A percentile compares a stretch with the other conserved stretches of the same genome.
phyloP scores from a whole-genome alignment of 805 yeast species.

The Starmerella khaoyaiensis region DNA sequence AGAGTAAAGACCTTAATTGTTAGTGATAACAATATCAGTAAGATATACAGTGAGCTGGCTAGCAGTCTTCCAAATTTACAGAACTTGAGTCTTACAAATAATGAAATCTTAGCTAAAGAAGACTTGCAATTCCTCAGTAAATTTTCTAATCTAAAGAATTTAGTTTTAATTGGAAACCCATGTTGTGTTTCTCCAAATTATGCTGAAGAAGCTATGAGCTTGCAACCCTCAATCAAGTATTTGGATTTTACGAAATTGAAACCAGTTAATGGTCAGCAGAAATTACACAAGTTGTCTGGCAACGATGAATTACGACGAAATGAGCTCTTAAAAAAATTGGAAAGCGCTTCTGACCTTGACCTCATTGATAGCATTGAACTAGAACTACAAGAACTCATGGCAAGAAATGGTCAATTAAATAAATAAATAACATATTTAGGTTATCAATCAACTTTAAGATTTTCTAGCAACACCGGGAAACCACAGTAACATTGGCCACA shows the following conservation, averaged over 20 bases:
- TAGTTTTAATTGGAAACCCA: slow-evolving; percentile 49
- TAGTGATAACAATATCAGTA: slow-evolving; percentile 46
- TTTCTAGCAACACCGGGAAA: slow-evolving; percentile 1
- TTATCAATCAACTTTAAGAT: neutral
- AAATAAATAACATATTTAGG: slow-evolving; percentile 1
- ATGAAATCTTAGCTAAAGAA: slow-evolving; percentile 36
- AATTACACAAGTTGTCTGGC: slow-evolving; percentile 38
- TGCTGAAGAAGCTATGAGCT: slow-evolving; percentile 45
- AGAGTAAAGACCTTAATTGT: slow-evolving; percentile 43
- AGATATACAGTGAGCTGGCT: slow-evolving; percentile 30
- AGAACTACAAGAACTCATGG: slow-evolving; percentile 33
- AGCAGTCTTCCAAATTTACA: slow-evolving; percentile 36
- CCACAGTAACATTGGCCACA: no score
- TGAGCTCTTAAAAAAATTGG: slow-evolving; percentile 40
- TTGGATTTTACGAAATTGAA: slow-evolving; percentile 54
- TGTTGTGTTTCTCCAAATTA: slow-evolving; percentile 41
- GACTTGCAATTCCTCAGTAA: slow-evolving; percentile 32
- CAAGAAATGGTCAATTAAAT: slow-evolving; percentile 3
- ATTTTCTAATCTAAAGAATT: slow-evolving; percentile 34
- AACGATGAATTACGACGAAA: slow-evolving; percentile 34
- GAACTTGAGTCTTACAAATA: slow-evolving; percentile 41
- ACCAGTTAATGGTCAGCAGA: slow-evolving; percentile 39
- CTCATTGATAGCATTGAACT: slow-evolving; percentile 64
- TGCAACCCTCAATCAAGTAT: slow-evolving; percentile 47
- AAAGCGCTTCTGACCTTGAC: slow-evolving; percentile 51